Evolutionary conservation across 2,329 filamentous ascomycete genomes (phyloP).

Genomic region (Macroventuria anomochaeta): DNA sequence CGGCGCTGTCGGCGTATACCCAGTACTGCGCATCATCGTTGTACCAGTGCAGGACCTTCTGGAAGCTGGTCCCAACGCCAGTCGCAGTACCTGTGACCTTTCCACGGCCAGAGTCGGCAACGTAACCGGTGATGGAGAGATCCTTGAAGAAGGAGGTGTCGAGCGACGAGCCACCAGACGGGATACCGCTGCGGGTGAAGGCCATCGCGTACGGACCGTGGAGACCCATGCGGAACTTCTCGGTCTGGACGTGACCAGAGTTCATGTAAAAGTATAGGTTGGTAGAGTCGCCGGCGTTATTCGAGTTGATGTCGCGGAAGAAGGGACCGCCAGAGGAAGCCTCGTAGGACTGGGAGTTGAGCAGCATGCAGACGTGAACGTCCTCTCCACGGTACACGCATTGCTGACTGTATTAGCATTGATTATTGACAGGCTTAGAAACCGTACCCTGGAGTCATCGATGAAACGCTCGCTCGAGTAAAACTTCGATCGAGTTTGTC

Average conservation of each 20-base stretch:
- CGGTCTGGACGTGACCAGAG: conserved; percentile 65
- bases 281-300: conserved; percentile 65
- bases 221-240: conserved; percentile 66
- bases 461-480: conserved; percentile 74
- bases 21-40: conserved; percentile 70
- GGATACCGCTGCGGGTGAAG: conserved; percentile 65
- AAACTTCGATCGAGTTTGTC: conserved; percentile 72
- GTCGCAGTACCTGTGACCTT: conserved; percentile 66
- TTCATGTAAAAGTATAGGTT: conserved; percentile 74
- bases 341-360: conserved; percentile 63
- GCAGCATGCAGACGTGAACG: conserved; percentile 68
- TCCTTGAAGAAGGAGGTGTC: conserved; percentile 67
- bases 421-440: not conserved
- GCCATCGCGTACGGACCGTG: conserved; percentile 70
- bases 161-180: conserved; percentile 49
- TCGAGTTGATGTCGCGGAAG: conserved; percentile 66
- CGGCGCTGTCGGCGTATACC: conserved; percentile 61
- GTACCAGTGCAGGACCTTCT: conserved; percentile 69
- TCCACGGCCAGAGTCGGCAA: conserved; percentile 63
- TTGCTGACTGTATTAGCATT: conserved; percentile 54
- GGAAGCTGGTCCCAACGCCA: conserved; percentile 60
- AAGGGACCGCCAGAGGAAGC: conserved; percentile 71
- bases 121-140: conserved; percentile 65
- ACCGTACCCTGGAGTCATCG: conserved; percentile 56
- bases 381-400: conserved; percentile 62